phyloP scores from a whole-genome alignment of 1,139 yeast species.

The Pichia sp. region DNA sequence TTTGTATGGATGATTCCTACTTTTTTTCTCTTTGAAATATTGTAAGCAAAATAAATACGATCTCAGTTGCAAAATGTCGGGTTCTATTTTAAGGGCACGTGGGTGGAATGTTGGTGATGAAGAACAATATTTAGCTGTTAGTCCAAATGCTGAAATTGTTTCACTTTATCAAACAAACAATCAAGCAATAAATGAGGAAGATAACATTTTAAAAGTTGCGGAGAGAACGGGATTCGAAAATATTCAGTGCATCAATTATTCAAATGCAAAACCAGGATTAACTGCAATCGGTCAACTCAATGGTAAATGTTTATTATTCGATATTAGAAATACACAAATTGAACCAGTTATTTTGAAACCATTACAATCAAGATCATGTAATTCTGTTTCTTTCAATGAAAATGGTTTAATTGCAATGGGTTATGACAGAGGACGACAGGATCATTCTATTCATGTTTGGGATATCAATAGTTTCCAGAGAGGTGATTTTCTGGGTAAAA shows the following conservation, averaged over 20 bases:
- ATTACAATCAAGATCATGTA: constrained; percentile 69
- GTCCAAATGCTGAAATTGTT: constrained; percentile 66
- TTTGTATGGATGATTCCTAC: too few species aligned
- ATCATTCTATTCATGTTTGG: constrained; percentile 75
- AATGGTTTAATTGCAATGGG: constrained; percentile 70
- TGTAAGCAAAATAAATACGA: not conserved
- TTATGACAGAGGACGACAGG: constrained; percentile 73
- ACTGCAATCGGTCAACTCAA: constrained; percentile 69
- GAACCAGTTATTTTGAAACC: constrained; percentile 48
- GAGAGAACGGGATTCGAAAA: constrained; percentile 63
- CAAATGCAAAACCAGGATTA: constrained; percentile 49
- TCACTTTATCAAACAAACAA: constrained; percentile 47
- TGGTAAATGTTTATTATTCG: constrained; percentile 62
- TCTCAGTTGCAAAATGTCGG: constrained; percentile 20
- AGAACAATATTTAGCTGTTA: constrained; percentile 43
- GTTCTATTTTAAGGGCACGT: constrained; percentile 25
- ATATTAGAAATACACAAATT: constrained; percentile 39
- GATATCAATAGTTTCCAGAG: constrained; percentile 58
- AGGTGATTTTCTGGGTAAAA: constrained; percentile 43
- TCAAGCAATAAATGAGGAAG: constrained; percentile 29
- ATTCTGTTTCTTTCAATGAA: constrained; percentile 62
- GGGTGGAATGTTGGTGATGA: constrained; percentile 25
- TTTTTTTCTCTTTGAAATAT: too few species aligned
- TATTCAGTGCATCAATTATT: constrained; percentile 67
- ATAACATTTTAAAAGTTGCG: constrained; percentile 40